Evolutionary conservation across 176 grass and related monocot species (phyloP).

Genomic region (Puya raimondii): DNA sequence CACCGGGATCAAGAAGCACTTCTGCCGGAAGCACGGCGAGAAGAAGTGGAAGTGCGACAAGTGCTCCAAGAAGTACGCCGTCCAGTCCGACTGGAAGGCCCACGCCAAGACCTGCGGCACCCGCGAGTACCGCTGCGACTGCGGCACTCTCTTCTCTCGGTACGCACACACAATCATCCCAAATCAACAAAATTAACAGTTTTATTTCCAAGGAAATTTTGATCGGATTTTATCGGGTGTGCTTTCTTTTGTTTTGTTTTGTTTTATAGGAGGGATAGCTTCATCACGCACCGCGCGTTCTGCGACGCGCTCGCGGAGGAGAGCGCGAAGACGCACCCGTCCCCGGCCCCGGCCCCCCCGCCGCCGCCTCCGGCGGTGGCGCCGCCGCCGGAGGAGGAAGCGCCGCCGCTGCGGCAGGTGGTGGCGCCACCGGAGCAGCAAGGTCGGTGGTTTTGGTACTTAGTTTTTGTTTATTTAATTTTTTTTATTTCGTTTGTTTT

Average conservation of each 20-base stretch:
- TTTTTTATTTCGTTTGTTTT: no score
- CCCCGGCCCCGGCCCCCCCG: background rate
- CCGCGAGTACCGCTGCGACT: slow-evolving; percentile 88
- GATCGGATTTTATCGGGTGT: background rate
- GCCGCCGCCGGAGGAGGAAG: slow-evolving; percentile 14
- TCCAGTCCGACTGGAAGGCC: slow-evolving; percentile 95
- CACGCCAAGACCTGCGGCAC: slow-evolving; percentile 83
- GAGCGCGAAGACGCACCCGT: slow-evolving; percentile 47
- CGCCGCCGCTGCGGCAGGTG: background rate
- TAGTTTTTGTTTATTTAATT: no score
- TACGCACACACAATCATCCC: slow-evolving; percentile 14
- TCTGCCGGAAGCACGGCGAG: slow-evolving; percentile 93
- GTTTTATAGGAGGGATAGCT: slow-evolving; percentile 77
- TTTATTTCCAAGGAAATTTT: no score
- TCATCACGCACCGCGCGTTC: slow-evolving; percentile 98
- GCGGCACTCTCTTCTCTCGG: slow-evolving; percentile 85
- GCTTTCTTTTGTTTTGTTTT: no score
- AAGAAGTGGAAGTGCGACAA: slow-evolving; percentile 99
- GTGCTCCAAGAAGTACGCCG: slow-evolving; percentile 91
- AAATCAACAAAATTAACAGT: no score
- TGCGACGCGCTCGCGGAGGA: slow-evolving; percentile 94
- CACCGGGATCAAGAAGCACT: slow-evolving; percentile 95
- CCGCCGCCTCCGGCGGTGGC: background rate
- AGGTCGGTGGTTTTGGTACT: slow-evolving; percentile 5
- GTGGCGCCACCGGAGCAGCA: background rate